A percentile compares a stretch with the other conserved stretches of the same genome.
These are phyloP conservation scores for Mycena sanguinolenta DNA, from an alignment of 768 basidiomycete species.

Conservation along the genomic window DNA sequence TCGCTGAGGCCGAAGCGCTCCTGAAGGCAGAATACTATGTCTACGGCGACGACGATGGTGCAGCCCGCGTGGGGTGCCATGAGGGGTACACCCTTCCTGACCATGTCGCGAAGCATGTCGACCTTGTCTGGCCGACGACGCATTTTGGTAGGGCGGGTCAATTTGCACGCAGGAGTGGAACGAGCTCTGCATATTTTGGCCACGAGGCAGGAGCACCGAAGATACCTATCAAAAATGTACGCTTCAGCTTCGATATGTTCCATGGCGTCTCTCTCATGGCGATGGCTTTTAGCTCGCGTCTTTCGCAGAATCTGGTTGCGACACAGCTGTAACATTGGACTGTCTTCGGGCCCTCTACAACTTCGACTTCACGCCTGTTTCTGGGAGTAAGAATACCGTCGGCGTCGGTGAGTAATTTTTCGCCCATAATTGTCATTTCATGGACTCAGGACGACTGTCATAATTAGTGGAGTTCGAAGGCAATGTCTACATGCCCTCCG, in stretches of 20 bases:
- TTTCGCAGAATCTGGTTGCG: conserved; percentile 16
- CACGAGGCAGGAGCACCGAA: conserved; percentile 24
- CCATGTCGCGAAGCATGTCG: conserved; percentile 24
- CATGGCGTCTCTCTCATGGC: no score
- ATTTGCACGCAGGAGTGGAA: conserved; percentile 7
- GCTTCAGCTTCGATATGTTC: no score
- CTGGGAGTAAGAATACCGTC: conserved; percentile 16
- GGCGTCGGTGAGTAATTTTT: conserved; percentile 10
- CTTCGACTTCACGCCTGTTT: conserved; percentile 28
- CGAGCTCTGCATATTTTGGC: conserved; percentile 5
- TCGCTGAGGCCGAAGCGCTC: not conserved
- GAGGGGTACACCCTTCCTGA: conserved; percentile 24
- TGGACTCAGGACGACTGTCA: no score
- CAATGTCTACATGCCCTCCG: not conserved
- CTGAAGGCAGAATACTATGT: not conserved
- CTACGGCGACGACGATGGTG: not conserved
- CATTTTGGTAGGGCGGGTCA: conserved; percentile 11
- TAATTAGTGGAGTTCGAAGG: not conserved
- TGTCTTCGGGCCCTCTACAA: conserved; percentile 29
- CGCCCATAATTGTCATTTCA: not conserved
- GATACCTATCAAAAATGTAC: conserved; percentile 21
- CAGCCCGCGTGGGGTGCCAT: conserved; percentile 18
- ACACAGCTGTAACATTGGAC: conserved; percentile 20
- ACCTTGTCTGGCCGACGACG: conserved; percentile 26
- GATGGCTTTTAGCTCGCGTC: conserved; percentile 8